A percentile compares a stretch with the other conserved stretches of the same genome.
phyloP scores from a whole-genome alignment of 2,329 filamentous ascomycete genomes.

The Cercospora zeina region DNA sequence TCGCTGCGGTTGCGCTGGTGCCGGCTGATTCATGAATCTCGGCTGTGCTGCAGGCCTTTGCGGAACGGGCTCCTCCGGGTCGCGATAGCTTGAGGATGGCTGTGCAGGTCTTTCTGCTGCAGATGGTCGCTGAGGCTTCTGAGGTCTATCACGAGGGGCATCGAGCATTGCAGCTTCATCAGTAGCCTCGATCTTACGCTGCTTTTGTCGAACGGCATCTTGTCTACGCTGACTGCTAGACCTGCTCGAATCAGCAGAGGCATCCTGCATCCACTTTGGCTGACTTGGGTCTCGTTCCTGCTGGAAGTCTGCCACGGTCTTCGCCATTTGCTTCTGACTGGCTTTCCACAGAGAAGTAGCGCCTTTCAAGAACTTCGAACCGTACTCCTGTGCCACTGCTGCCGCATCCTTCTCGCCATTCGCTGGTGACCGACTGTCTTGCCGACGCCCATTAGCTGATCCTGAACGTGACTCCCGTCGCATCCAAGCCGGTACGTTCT shows the following conservation, averaged over 20 bases:
- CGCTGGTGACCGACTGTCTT: conserved; percentile 57
- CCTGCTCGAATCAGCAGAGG: conserved; percentile 40
- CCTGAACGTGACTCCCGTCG: conserved; percentile 55
- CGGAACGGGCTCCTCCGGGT: conserved; percentile 39
- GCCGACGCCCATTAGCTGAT: conserved; percentile 49
- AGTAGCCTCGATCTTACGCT: conserved; percentile 40
- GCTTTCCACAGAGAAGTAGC: conserved; percentile 95
- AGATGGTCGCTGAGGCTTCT: conserved; percentile 40
- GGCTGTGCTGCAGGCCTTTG: conserved; percentile 45
- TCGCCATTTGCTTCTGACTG: conserved; percentile 87
- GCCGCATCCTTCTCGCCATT: conserved; percentile 69
- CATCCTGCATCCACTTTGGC: conserved; percentile 93
- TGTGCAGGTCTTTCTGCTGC: conserved; percentile 29
- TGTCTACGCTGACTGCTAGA: conserved; percentile 35
- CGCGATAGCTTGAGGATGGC: conserved; percentile 27
- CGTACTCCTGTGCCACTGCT: conserved; percentile 78
- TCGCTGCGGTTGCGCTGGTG: conserved; percentile 44
- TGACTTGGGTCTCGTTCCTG: conserved; percentile 74
- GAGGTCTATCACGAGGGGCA: conserved; percentile 57
- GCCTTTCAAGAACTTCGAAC: conserved; percentile 83
- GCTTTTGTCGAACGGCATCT: conserved; percentile 34
- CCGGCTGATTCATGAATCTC: conserved; percentile 42
- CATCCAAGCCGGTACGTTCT: conserved; percentile 62
- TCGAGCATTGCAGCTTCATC: conserved; percentile 76
- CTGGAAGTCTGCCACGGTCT: conserved; percentile 84